Conservation (phyloP, 257 asterid genomes). For the Primulina tabacum region DNA sequence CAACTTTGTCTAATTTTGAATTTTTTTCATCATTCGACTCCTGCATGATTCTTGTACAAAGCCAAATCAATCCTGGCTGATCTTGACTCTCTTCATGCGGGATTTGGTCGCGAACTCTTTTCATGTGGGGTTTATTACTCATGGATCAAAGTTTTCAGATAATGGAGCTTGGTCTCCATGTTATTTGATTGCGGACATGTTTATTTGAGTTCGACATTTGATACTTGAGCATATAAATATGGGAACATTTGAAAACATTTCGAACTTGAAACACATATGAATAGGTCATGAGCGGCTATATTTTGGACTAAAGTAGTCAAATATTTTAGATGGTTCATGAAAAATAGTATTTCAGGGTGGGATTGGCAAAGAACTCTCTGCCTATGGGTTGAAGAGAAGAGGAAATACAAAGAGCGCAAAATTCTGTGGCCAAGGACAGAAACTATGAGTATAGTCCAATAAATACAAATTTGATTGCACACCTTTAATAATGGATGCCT, state of each 20-base stretch:
- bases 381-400: background rate
- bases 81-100: background rate
- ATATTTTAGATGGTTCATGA: conserved; percentile 1
- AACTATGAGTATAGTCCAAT: too few species aligned
- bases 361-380: background rate
- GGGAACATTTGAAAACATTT: background rate
- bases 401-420: too few species aligned
- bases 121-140: background rate
- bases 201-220: background rate
- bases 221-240: background rate
- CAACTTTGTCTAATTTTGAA: background rate
- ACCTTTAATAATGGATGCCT: too few species aligned
- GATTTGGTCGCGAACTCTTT: background rate
- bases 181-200: background rate
- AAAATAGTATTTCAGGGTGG: background rate
- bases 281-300: background rate
- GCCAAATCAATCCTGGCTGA: background rate
- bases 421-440: too few species aligned
- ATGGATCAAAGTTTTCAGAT: background rate
- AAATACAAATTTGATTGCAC: too few species aligned
- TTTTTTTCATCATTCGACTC: background rate
- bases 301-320: background rate
- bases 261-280: background rate
- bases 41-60: background rate
- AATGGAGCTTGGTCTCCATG: background rate